Conservation (phyloP, 192 early-diverging fungal genomes). For the Coemansia reversa region DNA sequence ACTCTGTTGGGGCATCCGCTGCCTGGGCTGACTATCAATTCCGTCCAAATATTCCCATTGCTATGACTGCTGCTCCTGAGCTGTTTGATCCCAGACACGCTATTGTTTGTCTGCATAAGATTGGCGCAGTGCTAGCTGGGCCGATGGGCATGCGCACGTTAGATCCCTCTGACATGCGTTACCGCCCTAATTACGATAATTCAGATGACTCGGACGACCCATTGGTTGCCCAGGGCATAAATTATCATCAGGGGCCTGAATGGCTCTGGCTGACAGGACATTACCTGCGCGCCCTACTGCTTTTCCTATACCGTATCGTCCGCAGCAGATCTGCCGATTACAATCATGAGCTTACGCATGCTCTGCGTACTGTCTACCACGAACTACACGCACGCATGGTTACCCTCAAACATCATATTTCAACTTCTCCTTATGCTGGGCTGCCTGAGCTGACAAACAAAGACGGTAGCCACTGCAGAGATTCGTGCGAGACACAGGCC, state of each 20-base stretch:
- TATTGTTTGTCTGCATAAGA: slow-evolving; percentile 63
- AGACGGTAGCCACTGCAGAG: slow-evolving; percentile 75
- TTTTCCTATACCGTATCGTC: slow-evolving; percentile 58
- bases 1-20: slow-evolving; percentile 69
- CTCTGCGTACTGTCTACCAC: slow-evolving; percentile 65
- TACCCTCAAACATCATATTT: slow-evolving; percentile 58
- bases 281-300: slow-evolving; percentile 82
- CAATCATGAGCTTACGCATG: slow-evolving; percentile 29
- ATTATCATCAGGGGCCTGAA: slow-evolving; percentile 98
- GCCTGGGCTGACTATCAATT: slow-evolving; percentile 89
- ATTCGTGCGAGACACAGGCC: slow-evolving; percentile 91
- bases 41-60: slow-evolving; percentile 86
- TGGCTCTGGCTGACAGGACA: slow-evolving; percentile 94
- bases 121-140: slow-evolving; percentile 68
- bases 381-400: slow-evolving; percentile 76
- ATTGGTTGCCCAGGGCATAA: slow-evolving; percentile 91
- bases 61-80: slow-evolving; percentile 94
- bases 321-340: slow-evolving; percentile 1
- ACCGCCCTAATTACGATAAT: slow-evolving; percentile 94
- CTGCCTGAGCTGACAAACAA: slow-evolving; percentile 96
- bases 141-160: slow-evolving; percentile 95
- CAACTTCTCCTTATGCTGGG: slow-evolving; percentile 77
- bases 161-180: slow-evolving; percentile 91
- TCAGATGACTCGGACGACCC: slow-evolving; percentile 81
- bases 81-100: slow-evolving; percentile 83